Evolutionary conservation across 495 filamentous ascomycete species (phyloP).

Genomic region (Hyaloscypha finlandica): DNA sequence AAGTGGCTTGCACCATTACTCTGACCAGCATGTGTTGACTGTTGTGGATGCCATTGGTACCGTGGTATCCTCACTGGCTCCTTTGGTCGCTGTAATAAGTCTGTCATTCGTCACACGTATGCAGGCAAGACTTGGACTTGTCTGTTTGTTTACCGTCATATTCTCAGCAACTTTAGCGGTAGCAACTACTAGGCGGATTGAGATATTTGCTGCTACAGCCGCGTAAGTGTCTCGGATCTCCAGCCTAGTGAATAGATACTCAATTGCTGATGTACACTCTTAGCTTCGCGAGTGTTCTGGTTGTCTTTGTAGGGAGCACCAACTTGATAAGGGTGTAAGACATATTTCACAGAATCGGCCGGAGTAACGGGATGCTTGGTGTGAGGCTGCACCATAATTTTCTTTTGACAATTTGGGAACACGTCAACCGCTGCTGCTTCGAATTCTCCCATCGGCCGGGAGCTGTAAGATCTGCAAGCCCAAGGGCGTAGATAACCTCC

Average conservation of each 20-base stretch:
- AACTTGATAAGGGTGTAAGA: neutral
- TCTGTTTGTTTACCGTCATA: slow-evolving; percentile 3
- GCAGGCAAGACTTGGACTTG: neutral
- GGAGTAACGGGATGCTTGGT: no score
- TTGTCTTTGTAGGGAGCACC: slow-evolving; percentile 11
- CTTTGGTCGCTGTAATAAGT: slow-evolving; percentile 6
- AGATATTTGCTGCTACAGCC: slow-evolving; percentile 18
- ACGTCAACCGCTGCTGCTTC: no score
- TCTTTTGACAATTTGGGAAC: no score
- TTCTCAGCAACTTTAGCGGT: slow-evolving; percentile 9
- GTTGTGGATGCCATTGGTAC: slow-evolving; percentile 1
- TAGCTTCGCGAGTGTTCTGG: slow-evolving; percentile 9
- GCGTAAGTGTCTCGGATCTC: slow-evolving; percentile 1
- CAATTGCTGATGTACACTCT: neutral
- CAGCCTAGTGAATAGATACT: neutral
- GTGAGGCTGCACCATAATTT: no score
- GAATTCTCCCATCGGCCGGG: no score
- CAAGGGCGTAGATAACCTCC: no score
- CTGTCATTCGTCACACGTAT: slow-evolving; percentile 16
- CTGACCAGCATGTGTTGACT: slow-evolving; percentile 1
- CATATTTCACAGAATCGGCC: no score
- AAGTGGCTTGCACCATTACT: neutral
- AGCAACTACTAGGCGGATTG: slow-evolving; percentile 12
- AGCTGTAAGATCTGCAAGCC: no score
- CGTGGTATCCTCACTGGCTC: slow-evolving; percentile 4